Evolutionary conservation across 129 eudicot species (phyloP).

Genomic region (Saposhnikovia divaricata): DNA sequence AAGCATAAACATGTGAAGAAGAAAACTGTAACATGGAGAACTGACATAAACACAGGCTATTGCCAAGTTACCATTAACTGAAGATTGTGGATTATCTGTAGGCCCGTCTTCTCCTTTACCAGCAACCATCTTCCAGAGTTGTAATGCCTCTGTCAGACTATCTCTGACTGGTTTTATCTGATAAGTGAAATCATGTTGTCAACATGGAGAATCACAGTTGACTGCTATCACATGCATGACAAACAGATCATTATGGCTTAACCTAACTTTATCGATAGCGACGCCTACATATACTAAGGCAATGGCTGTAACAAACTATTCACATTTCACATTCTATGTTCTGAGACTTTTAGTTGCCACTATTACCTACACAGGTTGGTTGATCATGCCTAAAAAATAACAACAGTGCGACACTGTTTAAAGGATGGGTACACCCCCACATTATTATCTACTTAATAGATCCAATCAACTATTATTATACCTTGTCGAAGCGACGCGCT

Average conservation of each 20-base stretch:
- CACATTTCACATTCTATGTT: not conserved
- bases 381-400: not conserved
- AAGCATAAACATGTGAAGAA: not conserved
- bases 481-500: slow-evolving; percentile 90
- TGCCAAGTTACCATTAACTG: slow-evolving; percentile 37
- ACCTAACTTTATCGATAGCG: not conserved
- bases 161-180: slow-evolving; percentile 98
- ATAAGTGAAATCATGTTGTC: slow-evolving; percentile 6
- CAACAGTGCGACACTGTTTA: not conserved
- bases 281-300: not conserved
- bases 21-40: not conserved
- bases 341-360: not conserved
- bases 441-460: not conserved
- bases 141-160: slow-evolving; percentile 80
- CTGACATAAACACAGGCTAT: slow-evolving; percentile 2
- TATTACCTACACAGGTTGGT: not conserved
- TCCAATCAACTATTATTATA: slow-evolving; percentile 19
- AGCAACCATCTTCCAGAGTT: slow-evolving; percentile 78
- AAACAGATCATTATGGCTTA: not conserved
- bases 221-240: not conserved
- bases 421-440: not conserved
- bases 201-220: not conserved
- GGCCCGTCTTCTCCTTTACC: slow-evolving; percentile 51
- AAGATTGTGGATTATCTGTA: slow-evolving; percentile 43
- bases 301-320: not conserved